phyloP scores from a whole-genome alignment of 331 rosid genomes.

The Rhamnella rubrinervis region DNA sequence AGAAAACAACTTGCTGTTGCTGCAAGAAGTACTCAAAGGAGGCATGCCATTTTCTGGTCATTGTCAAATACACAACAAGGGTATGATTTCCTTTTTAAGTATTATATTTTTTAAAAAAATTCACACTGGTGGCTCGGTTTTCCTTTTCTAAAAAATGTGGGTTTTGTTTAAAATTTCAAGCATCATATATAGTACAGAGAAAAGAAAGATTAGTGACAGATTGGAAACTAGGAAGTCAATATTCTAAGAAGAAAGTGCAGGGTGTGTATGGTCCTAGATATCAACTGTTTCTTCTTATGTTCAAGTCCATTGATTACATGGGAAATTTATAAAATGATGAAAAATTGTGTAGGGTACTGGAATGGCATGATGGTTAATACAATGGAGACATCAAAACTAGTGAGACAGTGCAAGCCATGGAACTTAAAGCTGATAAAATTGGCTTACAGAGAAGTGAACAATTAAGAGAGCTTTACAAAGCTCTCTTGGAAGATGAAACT shows the following conservation, averaged over 20 bases:
- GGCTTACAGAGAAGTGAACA: slow-evolving; percentile 78
- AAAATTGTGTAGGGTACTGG: slow-evolving; percentile 47
- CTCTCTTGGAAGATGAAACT: slow-evolving; percentile 60
- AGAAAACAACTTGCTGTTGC: slow-evolving; percentile 73
- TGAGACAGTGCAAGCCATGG: slow-evolving; percentile 62
- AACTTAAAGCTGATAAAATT: slow-evolving; percentile 49
- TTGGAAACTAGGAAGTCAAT: no score
- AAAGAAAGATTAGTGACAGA: no score
- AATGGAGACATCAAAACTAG: slow-evolving; percentile 86
- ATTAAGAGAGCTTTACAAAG: slow-evolving; percentile 71
- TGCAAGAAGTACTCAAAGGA: slow-evolving; percentile 79
- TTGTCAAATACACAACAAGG: slow-evolving; percentile 61
- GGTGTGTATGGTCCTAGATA: neutral
- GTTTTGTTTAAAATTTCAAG: no score
- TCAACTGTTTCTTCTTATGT: neutral
- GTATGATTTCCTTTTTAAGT: slow-evolving; percentile 28
- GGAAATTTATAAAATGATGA: neutral
- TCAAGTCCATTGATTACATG: neutral
- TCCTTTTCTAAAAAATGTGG: neutral
- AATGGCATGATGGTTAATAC: slow-evolving; percentile 85
- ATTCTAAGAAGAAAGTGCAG: no score
- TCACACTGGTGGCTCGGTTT: neutral
- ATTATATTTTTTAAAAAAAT: neutral
- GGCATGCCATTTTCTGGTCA: slow-evolving; percentile 90
- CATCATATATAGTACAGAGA: no score